phyloP scores from a whole-genome alignment of 257 asterid species.

The Thymus quinquecostatus region DNA sequence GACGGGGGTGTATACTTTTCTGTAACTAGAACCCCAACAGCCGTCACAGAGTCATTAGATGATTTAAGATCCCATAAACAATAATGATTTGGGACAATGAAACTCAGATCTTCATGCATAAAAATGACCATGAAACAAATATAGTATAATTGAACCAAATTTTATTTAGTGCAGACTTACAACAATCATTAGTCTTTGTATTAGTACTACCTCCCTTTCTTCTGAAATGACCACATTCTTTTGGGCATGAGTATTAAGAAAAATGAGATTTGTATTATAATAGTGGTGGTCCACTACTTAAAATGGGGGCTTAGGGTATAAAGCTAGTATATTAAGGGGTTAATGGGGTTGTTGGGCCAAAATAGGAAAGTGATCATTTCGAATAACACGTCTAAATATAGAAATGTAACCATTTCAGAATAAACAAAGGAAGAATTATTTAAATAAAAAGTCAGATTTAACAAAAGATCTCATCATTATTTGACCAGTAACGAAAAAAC shows the following conservation, averaged over 20 bases:
- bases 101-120: slow-evolving; percentile 10
- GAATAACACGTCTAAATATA: too few relatives aligned
- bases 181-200: not conserved
- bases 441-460: not conserved
- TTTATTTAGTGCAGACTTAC: not conserved
- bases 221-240: too few relatives aligned
- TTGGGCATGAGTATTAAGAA: too few relatives aligned
- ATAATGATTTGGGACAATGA: not conserved
- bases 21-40: not conserved
- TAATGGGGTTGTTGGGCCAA: too few relatives aligned
- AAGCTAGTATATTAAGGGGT: too few relatives aligned
- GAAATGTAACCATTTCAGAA: too few relatives aligned
- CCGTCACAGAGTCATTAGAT: not conserved
- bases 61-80: not conserved
- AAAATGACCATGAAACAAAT: slow-evolving; percentile 10
- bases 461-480: not conserved
- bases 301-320: too few relatives aligned
- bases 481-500: not conserved
- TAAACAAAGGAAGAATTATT: too few relatives aligned
- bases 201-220: too few relatives aligned
- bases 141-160: slow-evolving; percentile 17
- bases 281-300: too few relatives aligned
- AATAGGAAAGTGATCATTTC: too few relatives aligned
- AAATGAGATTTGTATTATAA: too few relatives aligned
- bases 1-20: not conserved